Evolutionary conservation across 2,329 filamentous ascomycete genomes (phyloP), one percentile per base, ranked within the genome.

Genomic region (Tolypocladium paradoxum): DNA sequence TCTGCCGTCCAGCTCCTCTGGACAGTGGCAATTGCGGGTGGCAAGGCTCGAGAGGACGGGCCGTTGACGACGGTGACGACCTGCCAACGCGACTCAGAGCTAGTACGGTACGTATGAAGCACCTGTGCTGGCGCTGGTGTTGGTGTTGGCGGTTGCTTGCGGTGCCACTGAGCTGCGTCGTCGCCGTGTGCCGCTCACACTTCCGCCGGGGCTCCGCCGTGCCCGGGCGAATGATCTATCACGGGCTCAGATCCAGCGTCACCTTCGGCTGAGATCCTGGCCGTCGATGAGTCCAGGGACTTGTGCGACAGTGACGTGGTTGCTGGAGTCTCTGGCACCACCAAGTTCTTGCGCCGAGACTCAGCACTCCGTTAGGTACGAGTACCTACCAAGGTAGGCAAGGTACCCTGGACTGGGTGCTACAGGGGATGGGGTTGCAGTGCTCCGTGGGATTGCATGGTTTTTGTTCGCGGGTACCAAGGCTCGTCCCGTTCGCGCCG

Each of bases 401-500:
- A n/a, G n/a, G n/a, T 22, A 27, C 14, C 40, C 40, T 45, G 24
- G 40, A 45, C 40, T 27, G 6, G 6, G 40, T 3, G 2, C 14
- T 5, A 14, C 40, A 45, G 16, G 40, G 40, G 43, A 12, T 27
- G 5, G 20, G n/a, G 27, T 6, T 31, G 8, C 40, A 20, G 7
- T 14, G n/a, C n/a, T n/a, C n/a, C 38, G 46, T 46, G 38, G 33
- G 45, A 35, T 46, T 31, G 38, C 33, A 48, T 33, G 48, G 45
- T 33, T 29, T 38, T 48, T 34, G 31, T 34, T 46, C 48, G 49
- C 46, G 48, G 61, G 58, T 58, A 60, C 62, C 60, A 67, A 68
- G 65, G 65, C 62, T 67, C 64, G 58, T 68, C 65, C 65, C 65
- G 65, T 64, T 61, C 58, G 62, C 61, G 58, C 64, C 62, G 60